Conservation (phyloP, 2,329 filamentous ascomycete genomes). For the Venturia oleaginea region DNA sequence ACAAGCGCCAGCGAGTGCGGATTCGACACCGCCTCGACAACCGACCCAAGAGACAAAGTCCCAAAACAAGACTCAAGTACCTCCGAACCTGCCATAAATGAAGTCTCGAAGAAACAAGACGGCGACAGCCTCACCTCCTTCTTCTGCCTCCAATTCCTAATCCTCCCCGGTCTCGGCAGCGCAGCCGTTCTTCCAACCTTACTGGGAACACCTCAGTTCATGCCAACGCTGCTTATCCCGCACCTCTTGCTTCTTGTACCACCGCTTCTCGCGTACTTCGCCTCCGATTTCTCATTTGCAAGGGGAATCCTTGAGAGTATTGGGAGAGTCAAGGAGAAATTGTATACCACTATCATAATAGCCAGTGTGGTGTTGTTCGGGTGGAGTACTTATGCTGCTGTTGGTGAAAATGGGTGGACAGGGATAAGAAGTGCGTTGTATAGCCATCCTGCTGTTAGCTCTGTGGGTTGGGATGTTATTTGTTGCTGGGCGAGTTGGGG, state of each 20-base stretch:
- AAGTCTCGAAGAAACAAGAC: not conserved
- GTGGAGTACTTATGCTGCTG: not conserved
- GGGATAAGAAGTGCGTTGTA: conserved; percentile 18
- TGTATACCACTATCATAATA: not conserved
- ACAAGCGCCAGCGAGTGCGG: not conserved
- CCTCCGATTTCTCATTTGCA: not conserved
- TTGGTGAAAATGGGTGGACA: not conserved
- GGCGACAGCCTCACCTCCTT: conserved; percentile 18
- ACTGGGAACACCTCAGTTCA: conserved; percentile 22
- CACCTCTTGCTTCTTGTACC: conserved; percentile 21
- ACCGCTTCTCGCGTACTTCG: conserved; percentile 8
- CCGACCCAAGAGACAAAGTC: not conserved
- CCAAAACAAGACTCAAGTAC: not conserved
- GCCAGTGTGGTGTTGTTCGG: not conserved
- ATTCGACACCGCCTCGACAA: not conserved
- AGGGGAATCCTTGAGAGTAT: not conserved
- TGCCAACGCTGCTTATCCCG: conserved; percentile 24
- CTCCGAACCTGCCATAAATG: not conserved
- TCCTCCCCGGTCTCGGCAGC: conserved; percentile 8
- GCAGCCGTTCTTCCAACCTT: conserved; percentile 22
- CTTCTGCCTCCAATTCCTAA: conserved; percentile 17
- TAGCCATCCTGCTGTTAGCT: conserved; percentile 28
- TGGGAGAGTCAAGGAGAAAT: not conserved
- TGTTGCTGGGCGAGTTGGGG: conserved; percentile 28
- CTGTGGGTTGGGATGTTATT: conserved; percentile 27